These are phyloP conservation scores for Ailanthus altissimus DNA, from an alignment of 345 rosid genomes.

Conservation along the genomic window DNA sequence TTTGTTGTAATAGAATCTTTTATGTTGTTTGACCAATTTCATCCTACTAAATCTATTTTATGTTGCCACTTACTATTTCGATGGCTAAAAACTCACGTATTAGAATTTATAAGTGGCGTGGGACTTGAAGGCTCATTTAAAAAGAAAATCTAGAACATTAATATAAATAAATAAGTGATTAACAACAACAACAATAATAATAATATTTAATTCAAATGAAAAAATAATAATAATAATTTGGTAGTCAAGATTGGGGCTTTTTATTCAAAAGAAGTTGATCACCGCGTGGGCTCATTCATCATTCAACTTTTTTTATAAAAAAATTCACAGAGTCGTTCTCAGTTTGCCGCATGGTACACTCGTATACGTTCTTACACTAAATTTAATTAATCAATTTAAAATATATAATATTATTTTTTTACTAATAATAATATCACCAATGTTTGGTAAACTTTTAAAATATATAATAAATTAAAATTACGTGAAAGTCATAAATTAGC, in stretches of 20 bases:
- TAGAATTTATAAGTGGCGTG: not conserved
- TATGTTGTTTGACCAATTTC: not conserved
- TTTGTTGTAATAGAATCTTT: not conserved
- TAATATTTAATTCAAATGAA: no score
- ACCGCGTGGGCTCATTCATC: conserved; percentile 2
- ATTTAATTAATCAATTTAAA: no score
- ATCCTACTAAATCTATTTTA: not conserved
- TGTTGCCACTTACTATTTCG: not conserved
- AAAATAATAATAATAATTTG: not conserved
- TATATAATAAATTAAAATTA: no score
- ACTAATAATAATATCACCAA: no score
- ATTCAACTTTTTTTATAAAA: not conserved
- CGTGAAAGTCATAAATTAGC: no score
- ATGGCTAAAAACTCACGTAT: no score
- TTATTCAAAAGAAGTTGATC: not conserved
- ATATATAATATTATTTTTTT: no score
- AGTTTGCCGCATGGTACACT: not conserved
- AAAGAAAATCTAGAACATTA: not conserved
- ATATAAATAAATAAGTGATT: not conserved
- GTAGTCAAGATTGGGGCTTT: not conserved
- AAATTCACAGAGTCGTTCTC: not conserved
- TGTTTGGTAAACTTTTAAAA: no score
- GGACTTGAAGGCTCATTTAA: not conserved
- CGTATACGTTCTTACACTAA: no score
- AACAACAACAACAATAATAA: no score